Evolutionary conservation across 345 rosid genomes (phyloP).

Genomic region (Hibiscus mutabilis): DNA sequence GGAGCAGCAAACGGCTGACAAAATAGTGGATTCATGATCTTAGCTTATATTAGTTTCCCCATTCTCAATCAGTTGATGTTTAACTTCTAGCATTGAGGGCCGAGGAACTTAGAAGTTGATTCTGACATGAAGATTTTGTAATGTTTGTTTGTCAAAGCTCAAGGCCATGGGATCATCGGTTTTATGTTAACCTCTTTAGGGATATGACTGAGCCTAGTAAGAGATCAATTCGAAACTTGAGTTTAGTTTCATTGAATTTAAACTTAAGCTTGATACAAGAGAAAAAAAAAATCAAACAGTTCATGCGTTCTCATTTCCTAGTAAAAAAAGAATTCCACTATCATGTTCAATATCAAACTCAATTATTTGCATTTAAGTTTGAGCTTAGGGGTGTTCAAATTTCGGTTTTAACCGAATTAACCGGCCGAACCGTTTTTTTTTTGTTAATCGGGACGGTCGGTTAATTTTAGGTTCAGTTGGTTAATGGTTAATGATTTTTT

Average conservation of each 20-base stretch:
- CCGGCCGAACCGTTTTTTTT: too few species aligned
- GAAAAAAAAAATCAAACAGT: neutral
- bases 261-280: neutral
- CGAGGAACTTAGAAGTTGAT: neutral
- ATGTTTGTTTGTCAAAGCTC: neutral
- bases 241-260: neutral
- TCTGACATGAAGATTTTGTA: neutral
- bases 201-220: too few species aligned
- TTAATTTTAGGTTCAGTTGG: too few species aligned
- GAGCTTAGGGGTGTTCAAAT: too few species aligned
- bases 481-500: too few species aligned
- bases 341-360: too few species aligned
- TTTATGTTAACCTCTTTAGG: neutral
- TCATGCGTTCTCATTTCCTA: too few species aligned
- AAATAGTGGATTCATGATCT: neutral
- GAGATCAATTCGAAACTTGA: neutral
- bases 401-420: too few species aligned
- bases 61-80: too few species aligned
- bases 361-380: too few species aligned
- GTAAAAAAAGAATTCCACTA: too few species aligned
- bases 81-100: neutral
- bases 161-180: neutral
- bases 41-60: neutral
- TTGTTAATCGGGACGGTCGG: too few species aligned
- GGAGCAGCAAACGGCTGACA: neutral